Conservation (phyloP, 441 rosid genomes). For the Erodium chrysanthum region DNA sequence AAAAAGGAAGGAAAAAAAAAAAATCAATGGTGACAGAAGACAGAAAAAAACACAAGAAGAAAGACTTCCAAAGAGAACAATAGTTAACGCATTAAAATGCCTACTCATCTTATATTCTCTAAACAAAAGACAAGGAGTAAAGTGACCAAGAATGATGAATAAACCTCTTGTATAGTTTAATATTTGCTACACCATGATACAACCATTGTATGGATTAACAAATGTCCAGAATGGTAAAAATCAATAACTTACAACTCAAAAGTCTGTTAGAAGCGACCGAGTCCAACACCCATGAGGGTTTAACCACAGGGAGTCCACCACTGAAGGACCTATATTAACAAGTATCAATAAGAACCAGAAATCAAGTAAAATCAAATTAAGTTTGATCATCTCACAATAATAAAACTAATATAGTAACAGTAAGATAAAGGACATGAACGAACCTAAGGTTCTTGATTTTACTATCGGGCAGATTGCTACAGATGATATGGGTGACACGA, state of each 20-base stretch:
- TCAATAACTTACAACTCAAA: constrained; percentile 56
- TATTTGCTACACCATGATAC: too few species aligned
- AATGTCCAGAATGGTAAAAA: too few species aligned
- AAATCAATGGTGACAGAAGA: constrained; percentile 6
- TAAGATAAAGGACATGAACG: background rate
- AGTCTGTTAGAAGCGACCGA: constrained; percentile 67
- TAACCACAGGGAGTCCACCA: constrained; percentile 83
- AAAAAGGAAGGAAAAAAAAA: constrained; percentile 16
- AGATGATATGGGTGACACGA: constrained; percentile 69
- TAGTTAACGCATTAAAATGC: background rate
- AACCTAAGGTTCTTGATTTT: constrained; percentile 84
- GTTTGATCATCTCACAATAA: constrained; percentile 8
- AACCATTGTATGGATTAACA: too few species aligned
- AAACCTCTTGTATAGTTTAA: too few species aligned
- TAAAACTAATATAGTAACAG: background rate
- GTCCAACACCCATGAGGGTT: constrained; percentile 81
- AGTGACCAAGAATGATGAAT: background rate
- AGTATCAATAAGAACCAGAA: background rate
- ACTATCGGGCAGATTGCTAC: constrained; percentile 80
- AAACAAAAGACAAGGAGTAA: background rate
- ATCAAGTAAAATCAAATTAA: background rate
- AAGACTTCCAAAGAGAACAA: constrained; percentile 1
- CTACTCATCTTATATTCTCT: background rate
- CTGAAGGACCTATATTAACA: constrained; percentile 58
- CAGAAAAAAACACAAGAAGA: background rate